phyloP scores from a whole-genome alignment of 495 filamentous ascomycete species.

The Xylaria curta region DNA sequence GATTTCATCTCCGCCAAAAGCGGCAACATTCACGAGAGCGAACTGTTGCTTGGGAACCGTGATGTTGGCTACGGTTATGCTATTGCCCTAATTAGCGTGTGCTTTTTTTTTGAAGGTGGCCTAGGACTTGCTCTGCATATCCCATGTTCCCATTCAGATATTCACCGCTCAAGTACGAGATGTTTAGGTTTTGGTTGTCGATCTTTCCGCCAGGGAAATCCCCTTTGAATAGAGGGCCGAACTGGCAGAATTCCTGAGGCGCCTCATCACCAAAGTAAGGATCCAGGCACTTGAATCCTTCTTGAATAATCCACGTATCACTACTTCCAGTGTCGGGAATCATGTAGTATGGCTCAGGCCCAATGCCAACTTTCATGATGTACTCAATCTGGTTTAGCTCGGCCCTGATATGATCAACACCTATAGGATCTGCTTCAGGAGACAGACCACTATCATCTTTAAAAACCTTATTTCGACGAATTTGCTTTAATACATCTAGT shows the following conservation, averaged over 20 bases:
- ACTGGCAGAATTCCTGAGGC: background rate
- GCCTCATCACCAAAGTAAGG: background rate
- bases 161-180: background rate
- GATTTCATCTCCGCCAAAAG: background rate
- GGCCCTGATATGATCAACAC: background rate
- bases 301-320: background rate
- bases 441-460: background rate
- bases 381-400: background rate
- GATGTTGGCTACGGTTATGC: background rate
- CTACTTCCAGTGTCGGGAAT: background rate
- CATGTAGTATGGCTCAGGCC: background rate
- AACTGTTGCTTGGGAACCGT: background rate
- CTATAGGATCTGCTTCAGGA: background rate
- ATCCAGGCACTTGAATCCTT: background rate
- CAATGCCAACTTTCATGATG: background rate
- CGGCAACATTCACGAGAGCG: background rate
- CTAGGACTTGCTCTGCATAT: background rate
- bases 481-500: background rate
- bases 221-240: background rate
- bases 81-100: background rate
- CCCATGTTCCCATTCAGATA: background rate
- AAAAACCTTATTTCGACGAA: background rate
- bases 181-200: background rate
- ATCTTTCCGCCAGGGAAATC: background rate
- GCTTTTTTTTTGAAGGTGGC: background rate